phyloP scores from a whole-genome alignment of 23 red algal genomes.

The Gracilaria gracilis region DNA sequence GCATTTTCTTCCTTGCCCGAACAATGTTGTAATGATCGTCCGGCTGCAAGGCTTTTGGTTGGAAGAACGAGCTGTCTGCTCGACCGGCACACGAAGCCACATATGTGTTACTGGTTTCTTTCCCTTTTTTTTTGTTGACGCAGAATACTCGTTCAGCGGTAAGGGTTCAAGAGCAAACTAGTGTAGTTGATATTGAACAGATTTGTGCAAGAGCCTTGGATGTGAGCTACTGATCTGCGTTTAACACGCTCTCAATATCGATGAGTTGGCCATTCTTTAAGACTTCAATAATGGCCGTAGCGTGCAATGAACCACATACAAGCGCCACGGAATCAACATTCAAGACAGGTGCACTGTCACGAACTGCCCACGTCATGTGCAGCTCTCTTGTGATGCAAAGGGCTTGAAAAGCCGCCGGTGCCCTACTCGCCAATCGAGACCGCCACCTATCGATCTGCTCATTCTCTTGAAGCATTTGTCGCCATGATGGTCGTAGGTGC shows the following conservation, averaged over 20 bases:
- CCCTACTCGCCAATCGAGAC: not conserved
- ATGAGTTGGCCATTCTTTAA: not conserved
- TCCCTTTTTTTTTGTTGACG: not conserved
- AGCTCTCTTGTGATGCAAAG: not conserved
- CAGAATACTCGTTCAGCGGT: not conserved
- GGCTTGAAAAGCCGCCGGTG: not conserved
- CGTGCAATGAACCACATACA: conserved; percentile 16
- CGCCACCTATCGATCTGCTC: not conserved
- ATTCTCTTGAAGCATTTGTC: too few relatives aligned
- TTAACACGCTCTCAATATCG: not conserved
- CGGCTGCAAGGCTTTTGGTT: not conserved
- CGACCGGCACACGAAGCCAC: not conserved
- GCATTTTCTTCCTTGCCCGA: not conserved
- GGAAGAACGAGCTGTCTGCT: not conserved
- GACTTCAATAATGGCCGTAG: not conserved
- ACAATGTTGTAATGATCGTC: not conserved
- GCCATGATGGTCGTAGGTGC: not conserved
- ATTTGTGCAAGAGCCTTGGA: not conserved
- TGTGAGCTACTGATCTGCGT: not conserved
- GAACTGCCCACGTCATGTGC: conserved; percentile 19
- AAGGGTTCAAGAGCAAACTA: not conserved
- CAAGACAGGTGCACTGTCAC: conserved; percentile 4
- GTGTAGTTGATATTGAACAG: too few relatives aligned
- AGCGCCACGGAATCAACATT: not conserved
- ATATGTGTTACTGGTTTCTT: not conserved